Evolutionary conservation across 441 rosid species (phyloP), one percentile per base, ranked within the genome.

Genomic region (Pelargonium citronellum): DNA sequence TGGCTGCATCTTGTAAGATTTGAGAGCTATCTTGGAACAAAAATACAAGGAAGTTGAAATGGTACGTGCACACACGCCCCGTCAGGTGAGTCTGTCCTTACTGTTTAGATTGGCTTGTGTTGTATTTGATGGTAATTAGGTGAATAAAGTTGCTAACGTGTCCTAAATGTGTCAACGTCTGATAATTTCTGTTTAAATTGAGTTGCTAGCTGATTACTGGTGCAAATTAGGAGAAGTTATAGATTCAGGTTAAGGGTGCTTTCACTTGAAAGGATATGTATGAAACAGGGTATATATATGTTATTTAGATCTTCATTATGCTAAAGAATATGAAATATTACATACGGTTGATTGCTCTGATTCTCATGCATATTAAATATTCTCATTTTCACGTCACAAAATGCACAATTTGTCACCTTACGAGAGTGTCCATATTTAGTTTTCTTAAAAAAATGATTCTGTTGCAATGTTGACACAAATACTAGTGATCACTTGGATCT

Each of bases 51-150:
- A 49, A 46, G 51, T 46, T 13, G 57, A 12, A 12, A 7, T 3
- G 57, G 16, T 49, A 12, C 13, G 57, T 46, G 10, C 7, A 7
- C 51, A 12, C 51, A 46, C 13, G 2, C 6, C 7, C 5, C 16
- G n/a, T 49, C 17, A 49, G 57, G 17, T 49, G 16, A 49, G n/a
- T 46, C 12, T 49, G 57, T 49, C 20, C 58, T 66, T 12, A 13
- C 74, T 64, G 20, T 13, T 43, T 8, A 49, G 67, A 10, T 72
- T 90, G 98, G 87, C 88, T 19, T 87, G 84, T 78, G 79, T 86
- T 1, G 85, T 86, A 78, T 46, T 46, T 46, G 51, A 49, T n/a
- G 57, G 19, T 49, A 49, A 49, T 4, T 91, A 86, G 71, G 76
- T 79, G 87, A 86, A 82, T 3, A n/a, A n/a, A 49, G 57, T 49